Evolutionary conservation across 345 rosid species (phyloP), one percentile per base, ranked within the genome.

Genomic region (Arabis hirsuta): DNA sequence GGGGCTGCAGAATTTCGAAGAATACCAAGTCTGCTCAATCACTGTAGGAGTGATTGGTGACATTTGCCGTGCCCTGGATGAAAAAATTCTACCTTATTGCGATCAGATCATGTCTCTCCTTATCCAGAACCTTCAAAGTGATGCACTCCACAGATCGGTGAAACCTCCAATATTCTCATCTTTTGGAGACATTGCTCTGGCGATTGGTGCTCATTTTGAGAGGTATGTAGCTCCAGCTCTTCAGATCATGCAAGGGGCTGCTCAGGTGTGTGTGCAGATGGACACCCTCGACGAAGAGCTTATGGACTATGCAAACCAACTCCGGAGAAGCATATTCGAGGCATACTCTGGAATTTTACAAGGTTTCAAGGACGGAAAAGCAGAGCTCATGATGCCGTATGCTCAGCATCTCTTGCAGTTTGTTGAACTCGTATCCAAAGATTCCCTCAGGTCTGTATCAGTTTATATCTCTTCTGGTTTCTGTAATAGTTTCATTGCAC

Each of bases 311-410:
- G 90, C 88, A 0, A 89, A 91, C 83, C 88, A 87, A 79, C 90
- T 95, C 22, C 82, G 88, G 73, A 84, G 87, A 32, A 86, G 99
- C 82, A 86, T 95, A 55, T 91, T 95, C 20, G 97, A 95, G 69
- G 97, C 97, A 11, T 95, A 88, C 78, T 89, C 97, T 4, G 99
- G 96, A 57, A 91, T 91, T 68, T 88, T 95, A 22, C 99, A 95
- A 77, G 97, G 99, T 27, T 90, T 87, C 76, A 95, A 95, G 83
- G 86, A 82, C 58, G 80, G 83, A 8, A 89, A 85, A 81, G 73
- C 90, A 5, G 96, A 91, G 71, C 74, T 91, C 76, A 89, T 94
- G 96, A 9, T 89, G 63, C 95, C 97, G 0, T 92, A 94, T 48
- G 97, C 88, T 27, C 84, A 83, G 6, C 91, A 94, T 80, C 92